Conservation (phyloP, 371 early-diverging fungal species). For the Thermomucor indicae-seudaticae region DNA sequence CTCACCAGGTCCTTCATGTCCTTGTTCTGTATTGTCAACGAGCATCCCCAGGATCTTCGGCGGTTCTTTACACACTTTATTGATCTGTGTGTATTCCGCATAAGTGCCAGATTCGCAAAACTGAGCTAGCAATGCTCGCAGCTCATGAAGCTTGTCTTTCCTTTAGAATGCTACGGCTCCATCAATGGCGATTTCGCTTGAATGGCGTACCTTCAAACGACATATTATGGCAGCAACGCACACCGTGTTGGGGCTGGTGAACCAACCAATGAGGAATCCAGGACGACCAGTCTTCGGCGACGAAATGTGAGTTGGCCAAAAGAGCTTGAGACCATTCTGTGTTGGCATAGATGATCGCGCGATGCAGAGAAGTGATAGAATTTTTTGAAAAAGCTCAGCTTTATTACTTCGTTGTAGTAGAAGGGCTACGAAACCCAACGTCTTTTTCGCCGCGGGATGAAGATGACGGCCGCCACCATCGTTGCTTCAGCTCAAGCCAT, state of each 20-base stretch:
- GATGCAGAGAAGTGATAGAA: no score
- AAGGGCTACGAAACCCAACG: no score
- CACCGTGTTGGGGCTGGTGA: constrained; percentile 16
- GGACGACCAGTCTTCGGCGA: constrained; percentile 15
- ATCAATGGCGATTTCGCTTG: not conserved
- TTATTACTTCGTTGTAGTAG: no score
- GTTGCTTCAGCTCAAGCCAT: constrained; percentile 48
- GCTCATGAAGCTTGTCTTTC: constrained; percentile 18
- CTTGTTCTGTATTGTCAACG: not conserved
- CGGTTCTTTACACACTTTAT: constrained; percentile 27
- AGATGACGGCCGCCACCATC: constrained; percentile 1
- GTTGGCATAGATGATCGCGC: no score
- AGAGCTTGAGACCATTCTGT: constrained; percentile 32
- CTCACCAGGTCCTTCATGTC: not conserved
- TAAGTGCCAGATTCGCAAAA: constrained; percentile 26
- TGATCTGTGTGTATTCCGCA: constrained; percentile 28
- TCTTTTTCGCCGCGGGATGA: no score
- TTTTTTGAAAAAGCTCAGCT: no score
- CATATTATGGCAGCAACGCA: constrained; percentile 38
- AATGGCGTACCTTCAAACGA: constrained; percentile 20
- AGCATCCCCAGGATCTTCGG: constrained; percentile 34
- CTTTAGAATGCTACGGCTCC: not conserved
- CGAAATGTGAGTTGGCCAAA: constrained; percentile 47
- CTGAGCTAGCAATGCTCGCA: constrained; percentile 17
- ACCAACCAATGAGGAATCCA: constrained; percentile 44